Percentiles rank a stretch among this genome's conserved stretches.
Conservation (phyloP, 73 alveolate genomes). For the Paramecium tetraurelia region DNA sequence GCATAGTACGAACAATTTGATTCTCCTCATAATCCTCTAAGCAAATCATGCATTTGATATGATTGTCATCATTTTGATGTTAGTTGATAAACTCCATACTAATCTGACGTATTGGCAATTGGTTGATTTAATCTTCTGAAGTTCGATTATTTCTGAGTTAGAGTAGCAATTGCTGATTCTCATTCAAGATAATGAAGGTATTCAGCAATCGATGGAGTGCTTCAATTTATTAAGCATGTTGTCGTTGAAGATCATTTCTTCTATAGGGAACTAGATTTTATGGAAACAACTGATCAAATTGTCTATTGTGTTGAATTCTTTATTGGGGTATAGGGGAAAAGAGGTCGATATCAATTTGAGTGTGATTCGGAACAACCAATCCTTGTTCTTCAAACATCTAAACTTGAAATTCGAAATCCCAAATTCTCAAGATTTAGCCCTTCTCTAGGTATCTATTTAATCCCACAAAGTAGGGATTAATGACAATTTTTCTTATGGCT, state of each 20-base stretch:
- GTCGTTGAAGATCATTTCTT: not conserved
- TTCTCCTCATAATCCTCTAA: not conserved
- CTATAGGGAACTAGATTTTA: not conserved
- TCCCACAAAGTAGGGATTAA: not conserved
- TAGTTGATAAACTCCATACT: not conserved
- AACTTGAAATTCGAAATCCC: constrained; percentile 14
- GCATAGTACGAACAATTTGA: constrained; percentile 15
- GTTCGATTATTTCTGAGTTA: not conserved
- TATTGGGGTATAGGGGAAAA: not conserved
- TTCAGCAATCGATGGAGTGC: constrained; percentile 25
- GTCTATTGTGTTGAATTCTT: not conserved
- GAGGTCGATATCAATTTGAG: not conserved
- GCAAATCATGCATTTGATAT: not conserved
- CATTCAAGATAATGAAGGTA: not conserved
- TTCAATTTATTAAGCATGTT: constrained; percentile 32
- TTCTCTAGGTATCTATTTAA: not conserved
- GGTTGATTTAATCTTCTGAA: not conserved
- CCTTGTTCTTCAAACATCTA: not conserved
- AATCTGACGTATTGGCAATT: not conserved
- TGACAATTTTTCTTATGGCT: not conserved
- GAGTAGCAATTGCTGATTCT: not conserved
- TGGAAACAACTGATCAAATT: not conserved
- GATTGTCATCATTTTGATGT: constrained; percentile 14
- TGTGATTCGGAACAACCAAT: not conserved
- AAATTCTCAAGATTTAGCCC: not conserved